These are phyloP conservation scores for Cytospora piceicola DNA, from an alignment of 2,329 filamentous ascomycete species.

Conservation along the genomic window DNA sequence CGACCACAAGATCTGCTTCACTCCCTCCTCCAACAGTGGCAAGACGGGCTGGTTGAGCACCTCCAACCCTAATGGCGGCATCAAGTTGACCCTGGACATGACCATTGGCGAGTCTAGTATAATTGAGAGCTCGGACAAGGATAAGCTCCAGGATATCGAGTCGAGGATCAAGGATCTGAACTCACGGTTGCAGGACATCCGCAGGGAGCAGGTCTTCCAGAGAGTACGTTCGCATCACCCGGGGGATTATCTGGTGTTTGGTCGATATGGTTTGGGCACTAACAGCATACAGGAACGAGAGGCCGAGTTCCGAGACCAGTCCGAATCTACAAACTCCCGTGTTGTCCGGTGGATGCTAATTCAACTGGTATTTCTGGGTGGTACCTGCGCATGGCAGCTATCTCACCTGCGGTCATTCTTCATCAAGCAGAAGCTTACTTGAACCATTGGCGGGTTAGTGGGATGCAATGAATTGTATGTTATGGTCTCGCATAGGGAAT, in stretches of 20 bases:
- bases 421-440: constrained; percentile 99
- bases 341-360: constrained; percentile 94
- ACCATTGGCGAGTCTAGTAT: constrained; percentile 92
- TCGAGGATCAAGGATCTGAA: constrained; percentile 90
- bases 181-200: constrained; percentile 81
- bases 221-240: constrained; percentile 60
- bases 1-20: constrained; percentile 95
- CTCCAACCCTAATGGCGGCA: constrained; percentile 69
- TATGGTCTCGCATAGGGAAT: constrained; percentile 13
- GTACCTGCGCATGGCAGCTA: constrained; percentile 95
- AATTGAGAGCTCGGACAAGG: constrained; percentile 92
- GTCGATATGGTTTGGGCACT: constrained; percentile 13
- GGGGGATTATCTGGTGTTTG: neutral
- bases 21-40: constrained; percentile 73
- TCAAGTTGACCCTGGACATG: constrained; percentile 85
- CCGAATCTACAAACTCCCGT: constrained; percentile 86
- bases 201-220: constrained; percentile 95
- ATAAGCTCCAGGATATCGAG: constrained; percentile 87
- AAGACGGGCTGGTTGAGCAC: constrained; percentile 73
- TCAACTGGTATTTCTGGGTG: constrained; percentile 80
- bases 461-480: constrained; percentile 24
- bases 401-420: constrained; percentile 96
- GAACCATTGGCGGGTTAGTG: neutral
- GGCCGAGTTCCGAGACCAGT: constrained; percentile 97
- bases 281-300: constrained; percentile 75